phyloP scores from a whole-genome alignment of 225 moss, liverwort and hornwort species.

The Straminergon stramineum region DNA sequence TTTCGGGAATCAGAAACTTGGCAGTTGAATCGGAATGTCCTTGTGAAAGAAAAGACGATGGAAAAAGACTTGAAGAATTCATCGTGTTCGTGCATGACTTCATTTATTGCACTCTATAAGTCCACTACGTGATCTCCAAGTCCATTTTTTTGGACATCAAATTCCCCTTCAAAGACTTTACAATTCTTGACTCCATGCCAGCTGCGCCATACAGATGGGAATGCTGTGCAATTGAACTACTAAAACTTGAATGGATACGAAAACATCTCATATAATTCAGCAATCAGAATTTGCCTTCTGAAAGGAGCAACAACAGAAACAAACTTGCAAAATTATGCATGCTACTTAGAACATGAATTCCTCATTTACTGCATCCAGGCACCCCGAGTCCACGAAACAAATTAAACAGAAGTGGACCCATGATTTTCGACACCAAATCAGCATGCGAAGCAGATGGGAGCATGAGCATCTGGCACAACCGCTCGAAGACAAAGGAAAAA shows the following conservation, averaged over 20 bases:
- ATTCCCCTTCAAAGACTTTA: neutral
- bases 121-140: neutral
- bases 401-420: neutral
- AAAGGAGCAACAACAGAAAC: neutral
- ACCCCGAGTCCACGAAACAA: neutral
- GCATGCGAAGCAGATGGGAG: neutral
- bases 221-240: too few species aligned
- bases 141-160: neutral
- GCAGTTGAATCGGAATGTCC: neutral
- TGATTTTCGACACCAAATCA: neutral
- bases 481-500: constrained; percentile 14
- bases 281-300: neutral
- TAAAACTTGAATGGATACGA: neutral
- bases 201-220: neutral
- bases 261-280: neutral
- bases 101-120: neutral
- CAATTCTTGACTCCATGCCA: neutral
- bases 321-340: neutral
- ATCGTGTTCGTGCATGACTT: neutral
- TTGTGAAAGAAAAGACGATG: neutral
- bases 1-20: too few species aligned
- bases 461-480: neutral
- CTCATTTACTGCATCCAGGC: neutral
- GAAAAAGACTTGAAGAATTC: neutral
- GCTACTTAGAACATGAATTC: neutral